phyloP scores from a whole-genome alignment of 2,329 filamentous ascomycete species.

The Dryadomyces quercivorus region DNA sequence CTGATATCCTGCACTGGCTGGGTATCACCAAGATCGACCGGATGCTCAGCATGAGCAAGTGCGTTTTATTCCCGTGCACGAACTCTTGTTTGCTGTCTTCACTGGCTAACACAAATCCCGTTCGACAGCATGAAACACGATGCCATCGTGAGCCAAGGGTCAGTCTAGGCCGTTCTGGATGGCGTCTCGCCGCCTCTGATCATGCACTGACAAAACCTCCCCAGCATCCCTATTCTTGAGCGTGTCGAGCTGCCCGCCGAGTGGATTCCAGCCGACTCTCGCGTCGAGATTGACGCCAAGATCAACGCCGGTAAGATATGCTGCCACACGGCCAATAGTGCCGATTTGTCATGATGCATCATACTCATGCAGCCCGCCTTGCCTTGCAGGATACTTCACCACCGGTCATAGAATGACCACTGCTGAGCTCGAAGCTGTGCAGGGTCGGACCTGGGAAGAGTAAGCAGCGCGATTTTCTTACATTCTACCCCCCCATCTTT shows the following conservation, averaged over 20 bases:
- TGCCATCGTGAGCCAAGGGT: constrained; percentile 74
- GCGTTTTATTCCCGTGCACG: constrained; percentile 21
- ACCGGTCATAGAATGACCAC: constrained; percentile 80
- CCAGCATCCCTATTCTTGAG: constrained; percentile 72
- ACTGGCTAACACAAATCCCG: neutral
- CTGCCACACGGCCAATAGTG: neutral
- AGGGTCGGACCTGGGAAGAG: constrained; percentile 87
- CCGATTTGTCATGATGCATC: neutral
- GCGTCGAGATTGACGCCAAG: constrained; percentile 98
- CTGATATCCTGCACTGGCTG: constrained; percentile 94
- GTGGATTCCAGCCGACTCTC: constrained; percentile 84
- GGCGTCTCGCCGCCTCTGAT: no score
- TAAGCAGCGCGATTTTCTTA: constrained; percentile 23
- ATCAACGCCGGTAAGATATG: constrained; percentile 78
- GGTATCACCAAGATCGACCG: constrained; percentile 97
- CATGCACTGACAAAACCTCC: no score
- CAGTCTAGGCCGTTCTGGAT: constrained; percentile 15
- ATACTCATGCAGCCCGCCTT: no score
- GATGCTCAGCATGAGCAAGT: constrained; percentile 98
- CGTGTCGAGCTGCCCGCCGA: constrained; percentile 86
- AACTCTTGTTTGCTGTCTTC: neutral
- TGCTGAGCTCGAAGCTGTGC: constrained; percentile 73
- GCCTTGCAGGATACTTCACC: constrained; percentile 53
- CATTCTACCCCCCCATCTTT: no score
- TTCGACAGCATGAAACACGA: constrained; percentile 70